phyloP scores from a whole-genome alignment of 306 rosid genomes.

The Prunus fruticosa region DNA sequence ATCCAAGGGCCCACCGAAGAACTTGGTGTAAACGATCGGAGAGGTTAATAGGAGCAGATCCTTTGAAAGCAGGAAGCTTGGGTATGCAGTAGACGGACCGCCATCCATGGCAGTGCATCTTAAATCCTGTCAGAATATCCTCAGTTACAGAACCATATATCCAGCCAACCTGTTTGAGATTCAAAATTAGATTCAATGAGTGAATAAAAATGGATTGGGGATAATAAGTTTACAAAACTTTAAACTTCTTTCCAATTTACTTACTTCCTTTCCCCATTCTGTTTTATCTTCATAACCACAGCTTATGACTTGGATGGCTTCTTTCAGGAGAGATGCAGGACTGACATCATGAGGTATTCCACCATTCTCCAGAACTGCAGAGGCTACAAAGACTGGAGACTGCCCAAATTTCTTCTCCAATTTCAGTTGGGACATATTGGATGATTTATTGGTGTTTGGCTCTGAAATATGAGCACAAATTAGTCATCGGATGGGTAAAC shows the following conservation, averaged over 20 bases:
- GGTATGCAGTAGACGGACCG: slow-evolving; percentile 96
- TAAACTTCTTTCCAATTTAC: neutral
- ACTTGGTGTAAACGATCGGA: slow-evolving; percentile 97
- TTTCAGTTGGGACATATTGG: slow-evolving; percentile 55
- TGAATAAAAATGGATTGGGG: slow-evolving; percentile 7
- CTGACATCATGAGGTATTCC: slow-evolving; percentile 63
- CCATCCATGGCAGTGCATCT: slow-evolving; percentile 99
- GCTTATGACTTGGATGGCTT: slow-evolving; percentile 93
- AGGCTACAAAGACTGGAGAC: slow-evolving; percentile 80
- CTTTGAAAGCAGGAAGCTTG: slow-evolving; percentile 85
- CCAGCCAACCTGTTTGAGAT: slow-evolving; percentile 78
- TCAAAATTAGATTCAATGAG: slow-evolving; percentile 22
- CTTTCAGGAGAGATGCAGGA: slow-evolving; percentile 82
- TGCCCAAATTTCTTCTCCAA: slow-evolving; percentile 93
- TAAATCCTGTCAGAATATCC: slow-evolving; percentile 97
- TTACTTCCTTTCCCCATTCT: slow-evolving; percentile 97
- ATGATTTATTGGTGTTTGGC: slow-evolving; percentile 36
- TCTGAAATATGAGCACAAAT: slow-evolving; percentile 43
- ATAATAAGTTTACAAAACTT: neutral
- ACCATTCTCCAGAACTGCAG: slow-evolving; percentile 77
- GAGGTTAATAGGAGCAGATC: slow-evolving; percentile 95
- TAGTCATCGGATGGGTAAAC: slow-evolving; percentile 5
- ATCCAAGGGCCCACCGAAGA: slow-evolving; percentile 96
- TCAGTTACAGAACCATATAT: slow-evolving; percentile 98
- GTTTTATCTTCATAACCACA: slow-evolving; percentile 98